phyloP scores from a whole-genome alignment of 129 eudicot species.

The Tagetes patula region DNA sequence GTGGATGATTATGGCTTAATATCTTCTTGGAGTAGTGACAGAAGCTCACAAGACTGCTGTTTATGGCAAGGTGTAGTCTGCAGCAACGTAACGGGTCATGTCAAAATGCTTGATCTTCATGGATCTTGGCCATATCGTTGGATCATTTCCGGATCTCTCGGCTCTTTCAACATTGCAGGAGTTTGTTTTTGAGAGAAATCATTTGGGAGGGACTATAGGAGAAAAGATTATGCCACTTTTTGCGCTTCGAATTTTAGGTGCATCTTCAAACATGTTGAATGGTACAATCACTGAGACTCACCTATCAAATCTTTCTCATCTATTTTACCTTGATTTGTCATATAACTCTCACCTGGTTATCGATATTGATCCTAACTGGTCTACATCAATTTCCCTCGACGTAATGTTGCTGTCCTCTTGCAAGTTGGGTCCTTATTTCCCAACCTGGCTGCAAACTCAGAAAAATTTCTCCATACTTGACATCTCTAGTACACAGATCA shows the following conservation, averaged over 20 bases:
- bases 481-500: conserved; percentile 34
- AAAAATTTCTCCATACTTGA: conserved; percentile 24
- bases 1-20: too few relatives aligned
- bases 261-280: conserved; percentile 32
- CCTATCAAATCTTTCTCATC: conserved; percentile 37
- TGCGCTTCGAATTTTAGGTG: conserved; percentile 35
- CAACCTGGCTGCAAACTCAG: conserved; percentile 52
- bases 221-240: conserved; percentile 32
- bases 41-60: too few relatives aligned
- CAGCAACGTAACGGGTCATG: too few relatives aligned
- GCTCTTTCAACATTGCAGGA: conserved; percentile 18
- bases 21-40: too few relatives aligned
- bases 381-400: conserved; percentile 40
- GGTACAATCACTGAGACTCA: conserved; percentile 38
- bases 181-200: conserved; percentile 33
- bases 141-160: conserved; percentile 42
- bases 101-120: too few relatives aligned
- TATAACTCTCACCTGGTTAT: conserved; percentile 17
- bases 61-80: too few relatives aligned
- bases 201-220: conserved; percentile 36
- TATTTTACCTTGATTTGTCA: conserved; percentile 18
- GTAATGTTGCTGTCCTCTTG: conserved; percentile 28
- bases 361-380: conserved; percentile 25
- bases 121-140: conserved; percentile 26
- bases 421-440: conserved; percentile 40